These are phyloP conservation scores for Glycyrrhiza uralensis DNA, from an alignment of 306 rosid genomes.

Conservation along the genomic window DNA sequence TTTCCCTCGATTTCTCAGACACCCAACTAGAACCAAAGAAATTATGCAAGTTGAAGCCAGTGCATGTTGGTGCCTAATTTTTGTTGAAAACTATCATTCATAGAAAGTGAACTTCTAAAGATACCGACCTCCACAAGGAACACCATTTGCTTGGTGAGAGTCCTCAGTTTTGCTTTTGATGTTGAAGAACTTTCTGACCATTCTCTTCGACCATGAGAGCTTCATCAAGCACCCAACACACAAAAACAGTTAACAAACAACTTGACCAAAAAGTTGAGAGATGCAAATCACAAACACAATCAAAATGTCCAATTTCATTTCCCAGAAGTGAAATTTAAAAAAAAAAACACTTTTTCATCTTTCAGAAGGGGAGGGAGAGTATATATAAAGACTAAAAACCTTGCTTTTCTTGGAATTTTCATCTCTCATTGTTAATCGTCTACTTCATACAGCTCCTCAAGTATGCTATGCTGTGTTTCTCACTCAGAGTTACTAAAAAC, in stretches of 20 bases:
- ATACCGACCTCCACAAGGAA: slow-evolving; percentile 58
- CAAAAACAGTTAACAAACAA: slow-evolving; percentile 29
- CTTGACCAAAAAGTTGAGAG: slow-evolving; percentile 23
- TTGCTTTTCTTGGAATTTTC: slow-evolving; percentile 81
- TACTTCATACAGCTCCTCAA: slow-evolving; percentile 67
- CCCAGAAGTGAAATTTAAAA: slow-evolving; percentile 5
- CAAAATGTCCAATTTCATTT: slow-evolving; percentile 21
- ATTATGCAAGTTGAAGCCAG: neutral
- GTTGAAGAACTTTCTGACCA: slow-evolving; percentile 96
- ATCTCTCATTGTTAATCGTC: slow-evolving; percentile 78
- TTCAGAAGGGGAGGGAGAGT: slow-evolving; percentile 20
- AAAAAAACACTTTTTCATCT: neutral
- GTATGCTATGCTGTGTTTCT: slow-evolving; percentile 22
- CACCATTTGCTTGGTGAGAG: slow-evolving; percentile 63
- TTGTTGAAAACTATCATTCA: neutral
- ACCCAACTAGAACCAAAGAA: slow-evolving; percentile 1
- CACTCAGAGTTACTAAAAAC: slow-evolving; percentile 20
- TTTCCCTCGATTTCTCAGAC: slow-evolving; percentile 15
- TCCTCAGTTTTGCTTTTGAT: slow-evolving; percentile 84
- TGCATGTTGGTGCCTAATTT: slow-evolving; percentile 17
- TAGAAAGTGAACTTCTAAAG: neutral
- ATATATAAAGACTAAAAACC: slow-evolving; percentile 45
- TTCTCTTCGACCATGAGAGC: slow-evolving; percentile 99
- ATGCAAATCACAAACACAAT: neutral
- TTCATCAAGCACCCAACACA: slow-evolving; percentile 45